Evolutionary conservation across 345 rosid species (phyloP).

Genomic region (Citrus cavaleriei): DNA sequence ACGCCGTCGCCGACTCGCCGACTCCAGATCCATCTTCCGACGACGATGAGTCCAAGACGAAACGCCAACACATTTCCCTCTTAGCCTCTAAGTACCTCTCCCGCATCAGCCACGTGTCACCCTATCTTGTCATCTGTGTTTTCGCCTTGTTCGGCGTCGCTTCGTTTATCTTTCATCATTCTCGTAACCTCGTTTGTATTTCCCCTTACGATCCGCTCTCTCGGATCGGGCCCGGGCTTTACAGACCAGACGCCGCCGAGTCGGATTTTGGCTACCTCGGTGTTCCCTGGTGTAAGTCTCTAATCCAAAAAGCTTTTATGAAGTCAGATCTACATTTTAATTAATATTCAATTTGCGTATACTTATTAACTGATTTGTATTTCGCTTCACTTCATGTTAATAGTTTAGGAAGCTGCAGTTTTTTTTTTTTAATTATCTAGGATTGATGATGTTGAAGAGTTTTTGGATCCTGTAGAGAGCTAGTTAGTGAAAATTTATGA

Average conservation of each 20-base stretch:
- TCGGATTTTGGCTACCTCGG: slow-evolving; percentile 92
- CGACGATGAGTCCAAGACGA: slow-evolving; percentile 65
- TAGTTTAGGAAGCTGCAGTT: not conserved
- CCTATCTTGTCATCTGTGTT: slow-evolving; percentile 42
- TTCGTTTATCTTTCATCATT: slow-evolving; percentile 32
- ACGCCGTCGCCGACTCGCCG: slow-evolving; percentile 13
- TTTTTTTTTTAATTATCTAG: not conserved
- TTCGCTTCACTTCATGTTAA: not conserved
- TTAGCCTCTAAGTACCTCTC: slow-evolving; percentile 42
- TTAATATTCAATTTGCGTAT: not conserved
- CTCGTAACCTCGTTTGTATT: slow-evolving; percentile 66
- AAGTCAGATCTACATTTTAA: slow-evolving; percentile 20
- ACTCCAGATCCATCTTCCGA: not conserved
- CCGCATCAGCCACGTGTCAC: slow-evolving; percentile 48
- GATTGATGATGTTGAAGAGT: too few species aligned
- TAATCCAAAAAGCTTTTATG: not conserved
- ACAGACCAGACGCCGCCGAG: slow-evolving; percentile 71
- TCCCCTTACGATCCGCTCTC: slow-evolving; percentile 64
- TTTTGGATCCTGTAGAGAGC: not conserved
- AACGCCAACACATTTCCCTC: slow-evolving; percentile 50
- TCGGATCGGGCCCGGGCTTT: slow-evolving; percentile 68
- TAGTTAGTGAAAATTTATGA: too few species aligned
- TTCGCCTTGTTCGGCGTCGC: slow-evolving; percentile 17
- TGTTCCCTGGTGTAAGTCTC: slow-evolving; percentile 97
- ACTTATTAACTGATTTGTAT: not conserved